Evolutionary conservation across 805 yeast genomes (phyloP).

Genomic region (Saturnispora kantuleensis): DNA sequence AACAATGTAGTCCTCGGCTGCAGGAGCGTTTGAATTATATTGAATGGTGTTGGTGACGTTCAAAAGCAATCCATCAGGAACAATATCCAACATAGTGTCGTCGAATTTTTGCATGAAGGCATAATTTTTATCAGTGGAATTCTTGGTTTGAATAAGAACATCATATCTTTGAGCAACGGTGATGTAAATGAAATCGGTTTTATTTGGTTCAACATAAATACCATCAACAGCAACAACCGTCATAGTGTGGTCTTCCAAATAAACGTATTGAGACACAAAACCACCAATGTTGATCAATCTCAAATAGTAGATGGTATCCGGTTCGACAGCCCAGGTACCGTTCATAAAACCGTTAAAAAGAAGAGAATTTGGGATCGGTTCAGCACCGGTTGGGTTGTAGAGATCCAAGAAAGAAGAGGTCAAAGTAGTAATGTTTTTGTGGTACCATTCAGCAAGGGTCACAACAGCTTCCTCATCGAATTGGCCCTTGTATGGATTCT

Average conservation of each 20-base stretch:
- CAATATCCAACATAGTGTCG: conserved; percentile 67
- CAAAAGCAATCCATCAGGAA: conserved; percentile 54
- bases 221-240: conserved; percentile 92
- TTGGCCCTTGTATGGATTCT: conserved; percentile 51
- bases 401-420: conserved; percentile 50
- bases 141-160: conserved; percentile 65
- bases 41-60: conserved; percentile 70
- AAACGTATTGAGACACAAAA: conserved; percentile 81
- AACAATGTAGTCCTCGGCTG: conserved; percentile 29
- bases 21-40: conserved; percentile 33
- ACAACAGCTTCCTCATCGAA: conserved; percentile 73
- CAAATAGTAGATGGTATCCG: conserved; percentile 74
- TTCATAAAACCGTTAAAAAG: conserved; percentile 76
- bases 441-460: conserved; percentile 84
- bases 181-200: conserved; percentile 62
- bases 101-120: conserved; percentile 81
- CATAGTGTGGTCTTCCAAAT: conserved; percentile 80
- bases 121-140: conserved; percentile 50
- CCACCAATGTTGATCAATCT: conserved; percentile 84
- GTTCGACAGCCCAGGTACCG: conserved; percentile 68
- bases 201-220: conserved; percentile 65
- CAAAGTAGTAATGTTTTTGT: conserved; percentile 43
- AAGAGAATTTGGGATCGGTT: conserved; percentile 82
- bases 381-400: conserved; percentile 95
- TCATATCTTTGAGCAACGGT: conserved; percentile 91